Percentiles rank a stretch among this genome's conserved stretches.
Evolutionary conservation across 2,329 filamentous ascomycete genomes (phyloP).

Genomic region (Clonostachys rhizophaga): DNA sequence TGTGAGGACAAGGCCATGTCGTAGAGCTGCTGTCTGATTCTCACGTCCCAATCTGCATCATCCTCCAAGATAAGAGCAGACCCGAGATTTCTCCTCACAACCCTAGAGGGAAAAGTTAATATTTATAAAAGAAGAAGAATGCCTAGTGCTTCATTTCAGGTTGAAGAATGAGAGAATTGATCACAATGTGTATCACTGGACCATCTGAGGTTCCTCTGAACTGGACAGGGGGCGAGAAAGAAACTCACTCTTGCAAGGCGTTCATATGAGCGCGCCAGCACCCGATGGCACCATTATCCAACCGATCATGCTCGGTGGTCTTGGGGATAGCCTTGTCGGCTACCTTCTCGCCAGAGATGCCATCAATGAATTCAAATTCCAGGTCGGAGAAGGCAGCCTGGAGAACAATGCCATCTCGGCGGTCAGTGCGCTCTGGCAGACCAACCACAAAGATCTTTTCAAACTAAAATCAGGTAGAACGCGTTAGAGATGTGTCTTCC

Average conservation of each 20-base stretch:
- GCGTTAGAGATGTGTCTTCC: not conserved
- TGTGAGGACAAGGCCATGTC: constrained; percentile 28
- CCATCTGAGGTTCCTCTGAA: not conserved
- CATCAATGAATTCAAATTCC: constrained; percentile 38
- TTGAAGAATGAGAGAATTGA: not conserved
- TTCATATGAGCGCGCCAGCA: constrained; percentile 35
- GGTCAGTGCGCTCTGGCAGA: constrained; percentile 42
- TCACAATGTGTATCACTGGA: not conserved
- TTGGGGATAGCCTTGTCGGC: constrained; percentile 27
- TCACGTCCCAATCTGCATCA: constrained; percentile 53
- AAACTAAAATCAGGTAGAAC: constrained; percentile 29
- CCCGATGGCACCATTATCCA: constrained; percentile 16
- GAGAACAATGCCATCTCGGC: constrained; percentile 42
- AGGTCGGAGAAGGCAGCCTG: constrained; percentile 39
- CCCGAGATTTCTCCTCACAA: constrained; percentile 37
- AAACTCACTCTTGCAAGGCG: constrained; percentile 20
- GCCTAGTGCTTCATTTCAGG: not conserved
- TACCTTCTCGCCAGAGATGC: constrained; percentile 30
- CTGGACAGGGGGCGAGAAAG: not conserved
- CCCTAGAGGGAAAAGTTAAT: constrained; percentile 8
- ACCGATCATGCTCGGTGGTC: constrained; percentile 20
- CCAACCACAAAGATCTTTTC: constrained; percentile 47
- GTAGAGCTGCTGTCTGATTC: constrained; percentile 40
- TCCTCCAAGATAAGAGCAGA: constrained; percentile 51
- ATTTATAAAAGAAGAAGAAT: too few species aligned